These are phyloP conservation scores for Nyctanthes arbortristis DNA, from an alignment of 257 asterid genomes.

Conservation along the genomic window DNA sequence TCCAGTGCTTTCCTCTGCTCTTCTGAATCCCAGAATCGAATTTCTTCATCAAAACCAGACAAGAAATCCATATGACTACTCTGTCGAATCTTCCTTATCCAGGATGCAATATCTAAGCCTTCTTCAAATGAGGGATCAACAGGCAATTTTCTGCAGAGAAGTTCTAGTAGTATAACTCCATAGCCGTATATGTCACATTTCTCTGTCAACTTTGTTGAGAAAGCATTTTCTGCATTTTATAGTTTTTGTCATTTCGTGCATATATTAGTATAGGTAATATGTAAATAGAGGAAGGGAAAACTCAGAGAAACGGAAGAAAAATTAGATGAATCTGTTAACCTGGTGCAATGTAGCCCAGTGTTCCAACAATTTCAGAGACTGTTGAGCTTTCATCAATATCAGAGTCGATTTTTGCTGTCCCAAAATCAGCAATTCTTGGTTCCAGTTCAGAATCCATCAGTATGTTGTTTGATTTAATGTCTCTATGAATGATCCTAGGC, in stretches of 20 bases:
- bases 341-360: constrained; percentile 62
- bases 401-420: constrained; percentile 41
- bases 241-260: neutral
- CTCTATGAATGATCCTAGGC: constrained; percentile 58
- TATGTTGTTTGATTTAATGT: constrained; percentile 48
- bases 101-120: constrained; percentile 48
- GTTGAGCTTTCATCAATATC: constrained; percentile 38
- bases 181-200: constrained; percentile 49
- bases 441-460: constrained; percentile 46
- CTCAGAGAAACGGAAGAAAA: neutral
- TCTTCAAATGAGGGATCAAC: constrained; percentile 51
- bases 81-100: constrained; percentile 32
- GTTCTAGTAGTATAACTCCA: constrained; percentile 44
- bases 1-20: constrained; percentile 44
- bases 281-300: too few relatives aligned
- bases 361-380: constrained; percentile 41
- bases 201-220: constrained; percentile 43
- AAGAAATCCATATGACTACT: constrained; percentile 16
- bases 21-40: constrained; percentile 36
- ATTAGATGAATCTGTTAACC: constrained; percentile 29
- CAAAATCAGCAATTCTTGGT: constrained; percentile 56
- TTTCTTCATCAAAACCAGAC: constrained; percentile 47
- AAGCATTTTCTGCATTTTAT: constrained; percentile 42
- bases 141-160: constrained; percentile 51
- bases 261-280: too few relatives aligned